Percentiles rank a stretch among this genome's conserved stretches.
Evolutionary conservation across 306 rosid species (phyloP).

Genomic region (Cicer cuneatum): DNA sequence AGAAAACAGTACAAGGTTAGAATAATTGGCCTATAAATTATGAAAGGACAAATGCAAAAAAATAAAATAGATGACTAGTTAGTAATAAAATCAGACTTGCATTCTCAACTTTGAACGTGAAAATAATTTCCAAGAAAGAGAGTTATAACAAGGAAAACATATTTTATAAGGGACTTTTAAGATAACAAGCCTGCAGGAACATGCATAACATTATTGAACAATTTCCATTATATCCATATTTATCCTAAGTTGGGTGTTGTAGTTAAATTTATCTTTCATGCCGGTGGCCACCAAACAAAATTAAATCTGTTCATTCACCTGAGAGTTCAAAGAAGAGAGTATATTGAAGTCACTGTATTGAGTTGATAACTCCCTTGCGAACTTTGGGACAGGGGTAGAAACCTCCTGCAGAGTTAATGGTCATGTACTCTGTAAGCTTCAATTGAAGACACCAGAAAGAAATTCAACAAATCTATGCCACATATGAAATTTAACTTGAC

Average conservation of each 20-base stretch:
- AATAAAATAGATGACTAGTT: slow-evolving; percentile 14
- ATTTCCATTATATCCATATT: slow-evolving; percentile 2
- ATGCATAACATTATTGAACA: slow-evolving; percentile 14
- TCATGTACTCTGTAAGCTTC: slow-evolving; percentile 42
- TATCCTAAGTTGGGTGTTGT: slow-evolving; percentile 34
- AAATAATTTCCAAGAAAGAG: slow-evolving; percentile 17
- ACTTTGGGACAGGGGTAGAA: slow-evolving; percentile 80
- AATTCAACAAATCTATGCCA: slow-evolving; percentile 30
- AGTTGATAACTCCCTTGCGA: slow-evolving; percentile 77
- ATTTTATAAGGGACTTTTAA: slow-evolving; percentile 30
- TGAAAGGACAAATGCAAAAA: slow-evolving; percentile 21
- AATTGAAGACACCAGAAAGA: slow-evolving; percentile 25
- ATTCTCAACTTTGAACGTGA: slow-evolving; percentile 28
- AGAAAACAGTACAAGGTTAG: slow-evolving; percentile 53
- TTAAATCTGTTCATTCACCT: slow-evolving; percentile 58
- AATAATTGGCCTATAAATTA: slow-evolving; percentile 30
- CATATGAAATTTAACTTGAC: slow-evolving; percentile 20
- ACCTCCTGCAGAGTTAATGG: slow-evolving; percentile 73
- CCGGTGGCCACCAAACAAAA: slow-evolving; percentile 19
- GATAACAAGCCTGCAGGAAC: slow-evolving; percentile 32
- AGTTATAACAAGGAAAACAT: slow-evolving; percentile 22
- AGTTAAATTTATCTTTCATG: slow-evolving; percentile 29
- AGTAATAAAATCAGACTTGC: slow-evolving; percentile 15
- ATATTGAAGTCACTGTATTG: slow-evolving; percentile 93
- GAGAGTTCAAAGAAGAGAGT: slow-evolving; percentile 96